These are phyloP conservation scores for Paramecium pentaurelia DNA, from an alignment of 73 alveolate genomes.

Conservation along the genomic window DNA sequence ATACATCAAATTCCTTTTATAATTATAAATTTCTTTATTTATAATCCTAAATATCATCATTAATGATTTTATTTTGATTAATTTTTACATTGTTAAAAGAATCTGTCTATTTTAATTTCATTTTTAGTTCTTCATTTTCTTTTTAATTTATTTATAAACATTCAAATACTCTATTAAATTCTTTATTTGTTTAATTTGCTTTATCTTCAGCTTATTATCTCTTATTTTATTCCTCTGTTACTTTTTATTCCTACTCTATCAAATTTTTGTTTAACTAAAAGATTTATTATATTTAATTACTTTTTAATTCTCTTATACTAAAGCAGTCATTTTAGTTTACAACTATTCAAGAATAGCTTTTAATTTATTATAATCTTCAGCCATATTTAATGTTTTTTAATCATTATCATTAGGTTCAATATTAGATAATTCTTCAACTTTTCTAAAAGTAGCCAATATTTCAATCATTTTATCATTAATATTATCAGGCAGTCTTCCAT, in stretches of 20 bases:
- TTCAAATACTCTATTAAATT: conserved; percentile 45
- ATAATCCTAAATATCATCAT: neutral
- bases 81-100: neutral
- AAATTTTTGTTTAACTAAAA: neutral
- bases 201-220: conserved; percentile 40
- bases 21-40: neutral
- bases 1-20: neutral
- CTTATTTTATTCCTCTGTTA: neutral
- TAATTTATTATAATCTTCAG: conserved; percentile 33
- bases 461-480: conserved; percentile 44
- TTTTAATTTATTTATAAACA: conserved; percentile 29
- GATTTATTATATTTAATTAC: neutral
- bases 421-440: neutral
- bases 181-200: neutral
- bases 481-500: neutral
- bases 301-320: conserved; percentile 6
- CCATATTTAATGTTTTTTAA: neutral
- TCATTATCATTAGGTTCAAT: neutral
- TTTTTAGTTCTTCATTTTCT: conserved; percentile 18
- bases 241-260: conserved; percentile 9
- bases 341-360: neutral
- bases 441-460: neutral
- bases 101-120: neutral
- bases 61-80: neutral
- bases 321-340: conserved; percentile 29